Percentiles rank a stretch among this genome's conserved stretches.
phyloP scores from a whole-genome alignment of 2,329 filamentous ascomycete genomes.

The Pseudocercospora macadamiae region DNA sequence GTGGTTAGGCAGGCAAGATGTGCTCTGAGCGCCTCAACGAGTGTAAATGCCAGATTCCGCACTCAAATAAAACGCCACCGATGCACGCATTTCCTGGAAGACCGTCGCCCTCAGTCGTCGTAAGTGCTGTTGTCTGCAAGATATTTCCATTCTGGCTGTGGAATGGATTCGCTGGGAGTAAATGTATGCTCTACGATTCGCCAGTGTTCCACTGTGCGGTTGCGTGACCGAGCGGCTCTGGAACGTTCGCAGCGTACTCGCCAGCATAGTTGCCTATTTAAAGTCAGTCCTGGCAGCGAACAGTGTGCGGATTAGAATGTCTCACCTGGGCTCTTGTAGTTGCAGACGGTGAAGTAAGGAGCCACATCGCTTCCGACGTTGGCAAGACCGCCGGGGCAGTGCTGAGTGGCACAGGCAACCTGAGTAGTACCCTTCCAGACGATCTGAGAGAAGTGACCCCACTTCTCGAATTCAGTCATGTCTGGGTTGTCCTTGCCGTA shows the following conservation, averaged over 20 bases:
- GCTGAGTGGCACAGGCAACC: constrained; percentile 65
- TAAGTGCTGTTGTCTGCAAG: constrained; percentile 26
- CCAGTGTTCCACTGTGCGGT: constrained; percentile 39
- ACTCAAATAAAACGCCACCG: constrained; percentile 25
- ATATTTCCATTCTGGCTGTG: background rate
- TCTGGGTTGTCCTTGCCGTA: constrained; percentile 65
- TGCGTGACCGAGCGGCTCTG: constrained; percentile 43
- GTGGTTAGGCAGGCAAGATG: constrained; percentile 14
- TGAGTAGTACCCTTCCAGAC: constrained; percentile 67
- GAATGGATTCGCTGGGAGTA: constrained; percentile 10
- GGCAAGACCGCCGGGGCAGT: constrained; percentile 59
- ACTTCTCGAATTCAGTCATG: constrained; percentile 64
- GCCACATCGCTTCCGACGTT: constrained; percentile 47
- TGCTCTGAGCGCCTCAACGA: constrained; percentile 17
- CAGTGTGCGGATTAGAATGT: no score
- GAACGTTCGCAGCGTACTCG: constrained; percentile 59
- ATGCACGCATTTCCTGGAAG: constrained; percentile 28
- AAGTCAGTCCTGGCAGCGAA: no score
- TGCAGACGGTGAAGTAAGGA: constrained; percentile 82
- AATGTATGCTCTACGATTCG: background rate
- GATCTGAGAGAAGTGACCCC: constrained; percentile 77
- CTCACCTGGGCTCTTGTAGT: constrained; percentile 77
- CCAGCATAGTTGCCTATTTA: constrained; percentile 57
- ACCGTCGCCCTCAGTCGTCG: constrained; percentile 23
- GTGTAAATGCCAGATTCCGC: constrained; percentile 19